Percentiles rank a stretch among this genome's conserved stretches.
Conservation (phyloP, 1,284 basidiomycete genomes). For the Agaricales sp. region DNA sequence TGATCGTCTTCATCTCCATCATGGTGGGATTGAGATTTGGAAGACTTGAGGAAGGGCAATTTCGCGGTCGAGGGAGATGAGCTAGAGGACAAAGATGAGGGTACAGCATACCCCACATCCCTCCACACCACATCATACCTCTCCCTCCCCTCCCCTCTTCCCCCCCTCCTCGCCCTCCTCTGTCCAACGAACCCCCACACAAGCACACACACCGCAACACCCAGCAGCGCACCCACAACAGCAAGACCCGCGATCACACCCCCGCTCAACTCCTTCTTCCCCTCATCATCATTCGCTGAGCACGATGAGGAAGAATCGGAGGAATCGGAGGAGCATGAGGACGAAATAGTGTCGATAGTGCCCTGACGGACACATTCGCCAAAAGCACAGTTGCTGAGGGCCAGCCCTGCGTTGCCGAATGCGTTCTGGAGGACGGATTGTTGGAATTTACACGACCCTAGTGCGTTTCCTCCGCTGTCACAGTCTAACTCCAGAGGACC, state of each 20-base stretch:
- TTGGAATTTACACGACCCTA: conserved; percentile 65
- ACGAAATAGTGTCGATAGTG: conserved; percentile 49
- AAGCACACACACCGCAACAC: conserved; percentile 46
- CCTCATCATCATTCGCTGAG: conserved; percentile 14
- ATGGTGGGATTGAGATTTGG: too few relatives aligned
- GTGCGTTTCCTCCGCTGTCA: conserved; percentile 31
- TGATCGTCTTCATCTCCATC: conserved; percentile 8
- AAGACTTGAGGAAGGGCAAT: conserved; percentile 12
- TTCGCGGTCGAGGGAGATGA: too few relatives aligned
- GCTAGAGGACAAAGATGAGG: conserved; percentile 14
- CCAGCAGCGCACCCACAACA: conserved; percentile 63
- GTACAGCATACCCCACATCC: conserved; percentile 58
- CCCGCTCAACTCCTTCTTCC: conserved; percentile 47
- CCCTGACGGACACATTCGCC: conserved; percentile 82
- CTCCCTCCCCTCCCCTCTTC: conserved; percentile 21
- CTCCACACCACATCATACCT: conserved; percentile 63
- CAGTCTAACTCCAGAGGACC: conserved; percentile 64
- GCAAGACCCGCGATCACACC: conserved; percentile 85
- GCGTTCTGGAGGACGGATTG: conserved; percentile 53
- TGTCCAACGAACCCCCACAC: conserved; percentile 53
- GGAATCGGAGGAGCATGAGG: conserved; percentile 15
- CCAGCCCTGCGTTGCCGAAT: conserved; percentile 66
- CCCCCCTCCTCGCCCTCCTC: conserved; percentile 43
- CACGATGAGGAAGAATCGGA: too few relatives aligned
- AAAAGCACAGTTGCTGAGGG: conserved; percentile 60